Evolutionary conservation across 768 basidiomycete species (phyloP), one percentile per base, ranked within the genome.

Genomic region (Kwoniella sp.): DNA sequence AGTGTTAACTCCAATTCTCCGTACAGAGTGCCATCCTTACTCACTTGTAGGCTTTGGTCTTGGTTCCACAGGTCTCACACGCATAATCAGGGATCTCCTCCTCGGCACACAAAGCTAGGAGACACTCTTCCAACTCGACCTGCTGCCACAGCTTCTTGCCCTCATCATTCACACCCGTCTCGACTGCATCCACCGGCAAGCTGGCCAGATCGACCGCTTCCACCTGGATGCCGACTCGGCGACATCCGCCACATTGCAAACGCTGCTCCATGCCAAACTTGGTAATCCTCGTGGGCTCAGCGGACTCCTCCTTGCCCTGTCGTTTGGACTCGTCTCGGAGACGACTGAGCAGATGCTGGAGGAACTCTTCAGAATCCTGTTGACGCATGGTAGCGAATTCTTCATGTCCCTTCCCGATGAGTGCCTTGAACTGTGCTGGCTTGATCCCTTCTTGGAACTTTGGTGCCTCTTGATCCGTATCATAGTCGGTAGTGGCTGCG

Each of bases 371-470:
- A 5, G 91, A 84, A 65, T 99, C 95, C 69, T 98, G 95, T 73
- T 99, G 93, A 46, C 82, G 80, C 92, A 96, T 98, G 40, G 92
- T 98, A 28, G 87, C 79, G 65, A 98, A 98, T 75, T 96, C 95
- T 27, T 82, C 82, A 65, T 98, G 95, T 1, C 89, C 90, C 60
- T 86, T 88, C 2, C 93, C 93, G 29, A 98, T 82, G 9, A 98
- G 80, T 4, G 83, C 77, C 74, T 96, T 98, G 78, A 98, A 89
- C 57, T 82, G 82, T 1, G 78, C 78, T 0, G 93, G 95, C 36
- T 81, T 81, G 34, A 99, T 72, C 0, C 95, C 95, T 20, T 81
- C 82, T 68, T 98, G 93, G 77, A 88, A 91, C 3, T 76, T 75
- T 5, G 62, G 62, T 0, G 58, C 45, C 37, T 67, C 71, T 10